Conservation (phyloP, 73 alveolate species). For the Halteria grandinella region DNA sequence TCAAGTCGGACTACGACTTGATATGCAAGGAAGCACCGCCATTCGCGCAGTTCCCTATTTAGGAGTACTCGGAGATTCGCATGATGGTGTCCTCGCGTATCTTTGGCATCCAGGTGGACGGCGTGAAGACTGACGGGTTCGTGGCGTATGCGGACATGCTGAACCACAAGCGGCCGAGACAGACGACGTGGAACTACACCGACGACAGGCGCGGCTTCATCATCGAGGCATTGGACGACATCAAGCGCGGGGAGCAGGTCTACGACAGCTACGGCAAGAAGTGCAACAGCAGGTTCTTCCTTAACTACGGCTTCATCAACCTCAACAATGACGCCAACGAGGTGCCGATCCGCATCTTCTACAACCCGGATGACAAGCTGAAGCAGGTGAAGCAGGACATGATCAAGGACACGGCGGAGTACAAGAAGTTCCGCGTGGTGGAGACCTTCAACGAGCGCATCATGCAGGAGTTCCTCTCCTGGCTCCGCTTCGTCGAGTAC, state of each 20-base stretch:
- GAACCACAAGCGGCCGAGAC: constrained; percentile 94
- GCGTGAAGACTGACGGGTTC: constrained; percentile 95
- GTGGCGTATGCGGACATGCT: constrained; percentile 98
- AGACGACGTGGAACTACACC: constrained; percentile 93
- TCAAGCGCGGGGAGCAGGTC: constrained; percentile 84
- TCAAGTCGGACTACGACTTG: constrained; percentile 87
- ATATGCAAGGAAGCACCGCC: constrained; percentile 85
- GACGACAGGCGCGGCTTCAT: constrained; percentile 89
- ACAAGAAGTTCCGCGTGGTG: constrained; percentile 65
- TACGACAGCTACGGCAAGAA: constrained; percentile 96
- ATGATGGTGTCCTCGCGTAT: constrained; percentile 92
- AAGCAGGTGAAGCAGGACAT: constrained; percentile 74
- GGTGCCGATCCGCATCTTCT: constrained; percentile 77
- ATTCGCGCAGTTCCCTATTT: constrained; percentile 80
- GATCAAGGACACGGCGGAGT: constrained; percentile 56
- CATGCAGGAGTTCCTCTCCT: constrained; percentile 66
- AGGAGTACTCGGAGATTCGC: constrained; percentile 93
- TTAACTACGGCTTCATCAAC: constrained; percentile 92
- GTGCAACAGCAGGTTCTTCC: constrained; percentile 92
- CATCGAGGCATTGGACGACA: constrained; percentile 91
- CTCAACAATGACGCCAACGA: constrained; percentile 95
- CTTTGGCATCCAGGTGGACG: constrained; percentile 88
- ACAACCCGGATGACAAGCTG: constrained; percentile 75
- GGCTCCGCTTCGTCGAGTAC: constrained; percentile 69
- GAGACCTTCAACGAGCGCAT: constrained; percentile 60